phyloP scores from a whole-genome alignment of 1,139 yeast species.

The Pichia sp. region DNA sequence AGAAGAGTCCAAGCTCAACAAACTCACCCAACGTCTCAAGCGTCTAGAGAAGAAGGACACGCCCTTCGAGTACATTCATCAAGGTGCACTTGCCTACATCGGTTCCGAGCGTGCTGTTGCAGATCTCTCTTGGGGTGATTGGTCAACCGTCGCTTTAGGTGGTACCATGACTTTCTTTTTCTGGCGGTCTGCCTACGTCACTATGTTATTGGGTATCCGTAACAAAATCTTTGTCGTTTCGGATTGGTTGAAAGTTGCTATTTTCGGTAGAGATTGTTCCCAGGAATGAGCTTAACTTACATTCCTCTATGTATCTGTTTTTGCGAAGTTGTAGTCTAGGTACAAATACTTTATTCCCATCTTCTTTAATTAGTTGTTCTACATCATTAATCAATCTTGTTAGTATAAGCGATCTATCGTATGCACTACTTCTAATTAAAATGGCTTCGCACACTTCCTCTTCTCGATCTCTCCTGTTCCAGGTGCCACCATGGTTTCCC shows the following conservation, averaged over 20 bases:
- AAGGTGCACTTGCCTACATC: conserved; percentile 59
- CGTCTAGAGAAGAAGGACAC: conserved; percentile 34
- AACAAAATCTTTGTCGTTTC: conserved; percentile 53
- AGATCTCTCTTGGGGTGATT: conserved; percentile 52
- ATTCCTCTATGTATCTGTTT: not conserved
- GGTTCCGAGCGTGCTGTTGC: conserved; percentile 65
- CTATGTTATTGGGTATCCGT: conserved; percentile 57
- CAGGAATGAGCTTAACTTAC: not conserved
- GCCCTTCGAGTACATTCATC: conserved; percentile 49
- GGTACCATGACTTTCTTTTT: conserved; percentile 57
- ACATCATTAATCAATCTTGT: not conserved
- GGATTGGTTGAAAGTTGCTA: conserved; percentile 54
- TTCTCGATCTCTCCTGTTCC: conserved; percentile 69
- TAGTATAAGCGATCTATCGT: not conserved
- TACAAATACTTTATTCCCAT: not conserved
- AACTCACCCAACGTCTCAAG: conserved; percentile 24
- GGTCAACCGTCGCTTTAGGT: conserved; percentile 50
- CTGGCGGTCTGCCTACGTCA: conserved; percentile 62
- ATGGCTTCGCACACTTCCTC: conserved; percentile 93
- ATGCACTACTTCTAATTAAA: conserved; percentile 28
- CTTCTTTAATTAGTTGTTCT: not conserved
- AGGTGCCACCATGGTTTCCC: conserved; percentile 90
- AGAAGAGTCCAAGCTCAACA: conserved; percentile 20
- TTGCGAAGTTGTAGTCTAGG: not conserved
- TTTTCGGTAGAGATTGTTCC: conserved; percentile 61